Evolutionary conservation across 2,329 filamentous ascomycete genomes (phyloP), one percentile per base, ranked within the genome.

Genomic region (Apiospora sp.): DNA sequence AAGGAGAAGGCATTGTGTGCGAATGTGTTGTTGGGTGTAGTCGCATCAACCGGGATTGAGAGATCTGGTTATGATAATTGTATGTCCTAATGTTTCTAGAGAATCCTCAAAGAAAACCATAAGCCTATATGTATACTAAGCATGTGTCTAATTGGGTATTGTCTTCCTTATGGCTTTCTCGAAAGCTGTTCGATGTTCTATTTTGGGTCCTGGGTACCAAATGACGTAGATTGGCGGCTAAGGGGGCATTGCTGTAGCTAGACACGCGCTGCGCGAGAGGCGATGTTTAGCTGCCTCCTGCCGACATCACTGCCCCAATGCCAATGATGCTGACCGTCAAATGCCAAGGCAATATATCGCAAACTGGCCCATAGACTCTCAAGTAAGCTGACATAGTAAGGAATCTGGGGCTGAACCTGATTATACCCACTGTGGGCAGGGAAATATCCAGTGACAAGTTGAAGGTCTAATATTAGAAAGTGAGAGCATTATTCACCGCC

Each of bases 1-100:
- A 41, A n/a, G 64, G 37, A 14, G 64, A 67, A 67, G 64, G 22
- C 64, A 67, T 67, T 51, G n/a, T 51, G 22, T 24, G 41, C 13
- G 30, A 4, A 2, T 0, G 8, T 34, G 14, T 10, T 8, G 58
- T 22, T 34, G 1, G 10, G 16, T 41, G 61, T 43, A 41, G 3
- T 16, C 19, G 30, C 8, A 22, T 16, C 14, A 48, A 8, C 3
- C 19, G 4, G 22, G 46, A 6, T 19, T 48, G 19, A n/a, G 22
- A 48, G 46, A 10, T 41, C 8, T n/a, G 3, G 46, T n/a, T n/a
- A n/a, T 49, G 22, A 8, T 49, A 12, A 0, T n/a, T 49, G 46
- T n/a, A 10, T 49, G 46, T 10, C 37, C 37, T n/a, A 22, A n/a
- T n/a, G 22, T 10, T 3, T 7, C 46, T 49, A 7, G 46, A 10